phyloP scores from a whole-genome alignment of 306 rosid species.

The Quercus robur region DNA sequence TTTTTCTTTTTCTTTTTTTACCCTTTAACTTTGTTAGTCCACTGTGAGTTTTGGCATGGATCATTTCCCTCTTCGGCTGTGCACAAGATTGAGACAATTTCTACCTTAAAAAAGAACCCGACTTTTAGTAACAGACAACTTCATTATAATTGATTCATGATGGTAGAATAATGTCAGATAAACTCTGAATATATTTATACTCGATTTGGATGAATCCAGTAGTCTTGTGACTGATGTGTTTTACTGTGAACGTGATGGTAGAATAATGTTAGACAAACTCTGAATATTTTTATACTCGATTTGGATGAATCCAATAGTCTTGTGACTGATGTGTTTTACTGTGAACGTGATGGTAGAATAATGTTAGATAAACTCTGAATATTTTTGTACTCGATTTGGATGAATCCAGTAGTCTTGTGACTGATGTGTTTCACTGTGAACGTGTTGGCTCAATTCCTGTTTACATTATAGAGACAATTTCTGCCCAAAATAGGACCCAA shows the following conservation, averaged over 20 bases:
- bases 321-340: constrained; percentile 1
- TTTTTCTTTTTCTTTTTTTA: neutral
- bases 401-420: neutral
- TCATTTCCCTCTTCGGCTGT: neutral
- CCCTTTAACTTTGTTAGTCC: neutral
- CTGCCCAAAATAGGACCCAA: too few relatives aligned
- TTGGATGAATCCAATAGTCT: neutral
- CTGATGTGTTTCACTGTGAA: constrained; percentile 1
- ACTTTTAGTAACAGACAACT: neutral
- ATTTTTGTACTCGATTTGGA: neutral
- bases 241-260: neutral
- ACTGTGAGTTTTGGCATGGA: neutral
- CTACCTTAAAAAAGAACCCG: neutral
- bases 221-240: constrained; percentile 7
- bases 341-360: neutral
- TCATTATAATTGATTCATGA: neutral
- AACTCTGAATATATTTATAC: neutral
- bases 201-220: neutral
- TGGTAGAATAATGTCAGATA: neutral
- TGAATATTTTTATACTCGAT: neutral
- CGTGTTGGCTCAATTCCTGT: too few relatives aligned
- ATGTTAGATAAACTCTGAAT: neutral
- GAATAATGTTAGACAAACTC: neutral
- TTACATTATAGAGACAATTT: too few relatives aligned
- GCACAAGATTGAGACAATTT: neutral